Conservation (phyloP, 1,284 basidiomycete genomes). For the Trichosporon faecale region DNA sequence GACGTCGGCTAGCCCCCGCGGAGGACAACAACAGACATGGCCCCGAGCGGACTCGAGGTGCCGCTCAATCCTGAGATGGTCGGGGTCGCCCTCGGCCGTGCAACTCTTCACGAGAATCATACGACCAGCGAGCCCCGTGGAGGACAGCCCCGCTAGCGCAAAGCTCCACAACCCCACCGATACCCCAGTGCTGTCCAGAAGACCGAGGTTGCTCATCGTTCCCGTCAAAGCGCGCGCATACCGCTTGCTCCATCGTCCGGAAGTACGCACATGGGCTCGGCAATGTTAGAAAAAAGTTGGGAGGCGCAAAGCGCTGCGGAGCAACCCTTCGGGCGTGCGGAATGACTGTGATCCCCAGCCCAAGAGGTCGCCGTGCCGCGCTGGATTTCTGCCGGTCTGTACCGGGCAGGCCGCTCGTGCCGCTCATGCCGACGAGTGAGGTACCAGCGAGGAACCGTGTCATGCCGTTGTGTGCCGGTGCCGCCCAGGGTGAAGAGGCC, state of each 20-base stretch:
- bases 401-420: background rate
- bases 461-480: background rate
- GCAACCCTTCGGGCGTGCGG: background rate
- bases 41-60: background rate
- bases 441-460: background rate
- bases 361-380: background rate
- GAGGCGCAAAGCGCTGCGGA: background rate
- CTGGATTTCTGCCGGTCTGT: background rate
- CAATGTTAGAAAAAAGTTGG: background rate
- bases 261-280: background rate
- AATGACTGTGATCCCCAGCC: background rate
- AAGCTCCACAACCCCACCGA: background rate
- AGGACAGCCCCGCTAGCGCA: background rate
- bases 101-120: background rate
- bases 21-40: background rate
- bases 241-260: background rate
- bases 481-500: background rate
- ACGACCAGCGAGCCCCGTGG: background rate
- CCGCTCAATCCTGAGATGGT: background rate
- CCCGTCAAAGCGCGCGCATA: background rate
- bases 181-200: background rate
- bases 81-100: background rate
- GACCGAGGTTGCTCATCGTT: background rate
- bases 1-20: background rate
- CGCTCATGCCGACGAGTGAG: background rate